Conservation (phyloP, 2,329 filamentous ascomycete genomes). For the Botrytis tulipae region DNA sequence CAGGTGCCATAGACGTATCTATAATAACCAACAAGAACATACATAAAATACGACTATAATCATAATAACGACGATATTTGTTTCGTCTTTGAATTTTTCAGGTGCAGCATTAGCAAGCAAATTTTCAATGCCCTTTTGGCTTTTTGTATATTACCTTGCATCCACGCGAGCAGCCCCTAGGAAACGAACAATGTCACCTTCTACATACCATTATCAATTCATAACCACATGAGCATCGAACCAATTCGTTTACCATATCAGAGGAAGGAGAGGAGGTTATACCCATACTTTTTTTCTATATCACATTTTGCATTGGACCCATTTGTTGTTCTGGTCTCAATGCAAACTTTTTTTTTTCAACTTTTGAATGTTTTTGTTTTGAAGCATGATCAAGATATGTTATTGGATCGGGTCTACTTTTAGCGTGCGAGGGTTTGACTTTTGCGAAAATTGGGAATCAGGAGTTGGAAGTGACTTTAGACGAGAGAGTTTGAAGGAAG, state of each 20-base stretch:
- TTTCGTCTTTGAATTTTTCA: not conserved
- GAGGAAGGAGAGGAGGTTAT: conserved; percentile 10
- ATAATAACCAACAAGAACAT: not conserved
- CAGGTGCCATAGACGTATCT: conserved; percentile 29
- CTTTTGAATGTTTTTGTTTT: not conserved
- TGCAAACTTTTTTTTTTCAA: not conserved
- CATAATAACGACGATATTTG: conserved; percentile 14
- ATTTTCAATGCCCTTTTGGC: not conserved
- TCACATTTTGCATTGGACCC: conserved; percentile 5
- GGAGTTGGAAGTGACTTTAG: not conserved
- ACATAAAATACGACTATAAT: conserved; percentile 20
- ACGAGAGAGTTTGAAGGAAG: not conserved
- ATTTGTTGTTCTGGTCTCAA: not conserved
- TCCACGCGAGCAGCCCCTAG: not conserved
- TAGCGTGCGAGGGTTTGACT: not conserved
- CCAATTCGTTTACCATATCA: not conserved
- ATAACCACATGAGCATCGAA: not conserved
- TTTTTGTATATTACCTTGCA: conserved; percentile 13
- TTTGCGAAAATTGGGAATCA: not conserved
- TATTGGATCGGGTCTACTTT: not conserved
- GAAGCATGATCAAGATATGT: not conserved
- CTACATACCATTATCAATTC: not conserved
- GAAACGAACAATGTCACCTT: not conserved
- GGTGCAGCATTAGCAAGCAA: not conserved
- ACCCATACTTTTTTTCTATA: conserved; percentile 11